phyloP scores from a whole-genome alignment of 225 moss, liverwort and hornwort species.

The Bryum argenteum region DNA sequence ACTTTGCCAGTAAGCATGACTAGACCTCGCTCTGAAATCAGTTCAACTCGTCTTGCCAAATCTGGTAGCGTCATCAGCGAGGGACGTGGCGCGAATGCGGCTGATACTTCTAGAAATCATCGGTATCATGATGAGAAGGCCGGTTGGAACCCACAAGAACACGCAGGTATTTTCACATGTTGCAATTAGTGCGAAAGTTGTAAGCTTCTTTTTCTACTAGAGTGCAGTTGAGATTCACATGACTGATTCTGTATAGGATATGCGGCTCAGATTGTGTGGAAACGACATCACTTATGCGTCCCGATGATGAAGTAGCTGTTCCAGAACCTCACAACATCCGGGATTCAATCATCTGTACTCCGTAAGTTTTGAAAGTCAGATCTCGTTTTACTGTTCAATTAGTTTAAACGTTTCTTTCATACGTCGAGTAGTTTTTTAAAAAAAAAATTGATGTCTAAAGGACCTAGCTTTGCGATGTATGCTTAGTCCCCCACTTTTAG shows the following conservation, averaged over 20 bases:
- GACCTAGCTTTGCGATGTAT: neutral
- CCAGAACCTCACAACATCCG: conserved; percentile 6
- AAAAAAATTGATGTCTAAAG: neutral
- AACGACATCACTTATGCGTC: neutral
- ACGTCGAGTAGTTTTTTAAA: neutral
- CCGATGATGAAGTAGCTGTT: neutral
- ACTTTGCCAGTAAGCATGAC: conserved; percentile 15
- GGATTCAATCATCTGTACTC: conserved; percentile 28
- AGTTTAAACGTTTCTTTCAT: conserved; percentile 1
- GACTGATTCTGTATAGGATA: neutral
- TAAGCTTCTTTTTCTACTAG: neutral
- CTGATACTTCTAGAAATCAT: neutral
- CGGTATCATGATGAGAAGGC: conserved; percentile 6
- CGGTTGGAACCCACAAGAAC: neutral
- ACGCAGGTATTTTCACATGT: conserved; percentile 15
- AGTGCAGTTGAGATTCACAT: neutral
- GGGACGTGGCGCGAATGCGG: neutral
- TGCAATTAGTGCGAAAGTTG: neutral
- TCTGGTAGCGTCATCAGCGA: neutral
- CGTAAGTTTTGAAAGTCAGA: conserved; percentile 21
- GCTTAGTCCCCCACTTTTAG: too few species aligned
- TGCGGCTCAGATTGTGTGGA: conserved; percentile 1
- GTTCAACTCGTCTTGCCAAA: neutral
- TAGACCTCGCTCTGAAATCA: conserved; percentile 8
- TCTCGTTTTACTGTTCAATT: neutral